Conservation (phyloP, 2,329 filamentous ascomycete genomes). For the Geosmithia morbida region DNA sequence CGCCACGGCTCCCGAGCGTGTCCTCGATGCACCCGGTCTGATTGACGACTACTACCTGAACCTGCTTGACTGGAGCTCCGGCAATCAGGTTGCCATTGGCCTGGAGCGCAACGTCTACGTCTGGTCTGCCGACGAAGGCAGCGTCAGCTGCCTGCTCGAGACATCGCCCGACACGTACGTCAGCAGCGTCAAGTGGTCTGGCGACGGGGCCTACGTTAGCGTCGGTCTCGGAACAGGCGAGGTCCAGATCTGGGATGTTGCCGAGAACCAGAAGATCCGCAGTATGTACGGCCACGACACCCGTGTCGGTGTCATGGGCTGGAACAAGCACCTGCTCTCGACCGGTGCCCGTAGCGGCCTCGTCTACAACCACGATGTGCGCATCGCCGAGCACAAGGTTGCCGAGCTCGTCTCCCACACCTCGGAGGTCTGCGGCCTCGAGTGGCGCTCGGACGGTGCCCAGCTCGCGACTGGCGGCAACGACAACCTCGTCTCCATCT, state of each 20-base stretch:
- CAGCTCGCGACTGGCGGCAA: conserved; percentile 97
- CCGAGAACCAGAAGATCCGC: conserved; percentile 86
- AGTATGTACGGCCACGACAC: conserved; percentile 98
- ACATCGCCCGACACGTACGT: conserved; percentile 84
- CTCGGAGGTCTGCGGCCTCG: conserved; percentile 92
- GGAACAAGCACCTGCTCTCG: conserved; percentile 96
- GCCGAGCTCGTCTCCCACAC: conserved; percentile 95
- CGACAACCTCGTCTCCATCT: conserved; percentile 97
- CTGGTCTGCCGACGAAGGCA: conserved; percentile 91
- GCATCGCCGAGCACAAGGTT: conserved; percentile 93
- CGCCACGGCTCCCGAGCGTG: conserved; percentile 86
- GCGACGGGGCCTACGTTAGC: conserved; percentile 89
- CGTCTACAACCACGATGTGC: conserved; percentile 97
- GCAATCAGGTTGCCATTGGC: conserved; percentile 95
- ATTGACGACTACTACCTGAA: conserved; percentile 99
- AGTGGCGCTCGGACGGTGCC: conserved; percentile 92
- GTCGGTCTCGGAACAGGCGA: conserved; percentile 91
- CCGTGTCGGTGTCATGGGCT: conserved; percentile 94
- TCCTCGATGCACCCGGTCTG: conserved; percentile 87
- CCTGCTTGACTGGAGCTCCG: conserved; percentile 93
- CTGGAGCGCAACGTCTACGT: conserved; percentile 96
- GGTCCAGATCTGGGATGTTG: conserved; percentile 98
- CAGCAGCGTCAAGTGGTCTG: conserved; percentile 97
- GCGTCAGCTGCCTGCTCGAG: conserved; percentile 79
- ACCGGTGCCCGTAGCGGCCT: conserved; percentile 89